Evolutionary conservation across 2,329 filamentous ascomycete species (phyloP).

Genomic region (Thielaviopsis punctulata): DNA sequence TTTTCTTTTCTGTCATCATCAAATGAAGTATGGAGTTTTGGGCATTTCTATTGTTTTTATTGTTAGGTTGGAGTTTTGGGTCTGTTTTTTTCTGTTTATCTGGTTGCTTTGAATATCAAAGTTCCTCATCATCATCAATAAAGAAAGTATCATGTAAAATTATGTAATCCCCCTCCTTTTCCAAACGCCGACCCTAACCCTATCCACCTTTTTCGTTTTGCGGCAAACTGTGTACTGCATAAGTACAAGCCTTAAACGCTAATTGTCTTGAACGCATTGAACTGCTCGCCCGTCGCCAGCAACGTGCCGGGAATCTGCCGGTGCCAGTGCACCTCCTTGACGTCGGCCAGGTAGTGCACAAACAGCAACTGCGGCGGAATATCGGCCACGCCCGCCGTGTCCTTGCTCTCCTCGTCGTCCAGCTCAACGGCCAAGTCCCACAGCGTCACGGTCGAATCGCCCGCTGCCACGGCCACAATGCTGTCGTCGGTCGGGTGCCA

Average conservation of each 20-base stretch:
- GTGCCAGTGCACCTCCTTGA: constrained; percentile 96
- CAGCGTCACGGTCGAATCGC: constrained; percentile 82
- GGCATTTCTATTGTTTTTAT: background rate
- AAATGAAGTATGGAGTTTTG: too few species aligned
- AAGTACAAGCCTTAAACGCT: constrained; percentile 53
- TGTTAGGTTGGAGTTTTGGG: background rate
- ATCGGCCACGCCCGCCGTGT: constrained; percentile 71
- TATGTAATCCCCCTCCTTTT: background rate
- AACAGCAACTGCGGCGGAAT: constrained; percentile 91
- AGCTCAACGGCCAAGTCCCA: constrained; percentile 96
- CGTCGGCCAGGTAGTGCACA: constrained; percentile 87
- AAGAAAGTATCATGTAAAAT: too few species aligned
- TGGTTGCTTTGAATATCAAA: too few species aligned
- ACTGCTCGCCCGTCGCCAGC: constrained; percentile 79
- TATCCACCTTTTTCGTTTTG: too few species aligned
- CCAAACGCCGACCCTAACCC: too few species aligned
- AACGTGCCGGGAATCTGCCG: constrained; percentile 82
- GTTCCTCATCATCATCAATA: too few species aligned
- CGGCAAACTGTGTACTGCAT: too few species aligned
- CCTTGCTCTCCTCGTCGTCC: constrained; percentile 89
- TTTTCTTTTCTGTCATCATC: constrained; percentile 15
- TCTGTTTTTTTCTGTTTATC: too few species aligned
- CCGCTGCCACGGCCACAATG: constrained; percentile 80
- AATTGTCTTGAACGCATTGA: constrained; percentile 73
- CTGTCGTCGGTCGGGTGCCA: constrained; percentile 97